These are phyloP conservation scores for Talaromyces sp. DNA, from an alignment of 2,329 filamentous ascomycete genomes.

Conservation along the genomic window DNA sequence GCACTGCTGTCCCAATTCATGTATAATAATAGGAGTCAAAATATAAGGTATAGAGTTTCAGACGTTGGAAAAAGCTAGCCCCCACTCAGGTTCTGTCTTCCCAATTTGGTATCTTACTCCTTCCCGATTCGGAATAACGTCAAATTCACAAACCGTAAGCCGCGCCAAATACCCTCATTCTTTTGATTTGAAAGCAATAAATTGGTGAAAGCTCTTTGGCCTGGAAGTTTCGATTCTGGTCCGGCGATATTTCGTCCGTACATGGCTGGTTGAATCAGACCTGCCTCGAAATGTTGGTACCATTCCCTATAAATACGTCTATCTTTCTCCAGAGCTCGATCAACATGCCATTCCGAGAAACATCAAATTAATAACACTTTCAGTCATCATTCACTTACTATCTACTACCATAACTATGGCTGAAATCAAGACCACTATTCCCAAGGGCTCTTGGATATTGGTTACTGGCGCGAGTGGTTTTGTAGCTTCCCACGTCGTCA, in stretches of 20 bases:
- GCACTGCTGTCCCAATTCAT: not conserved
- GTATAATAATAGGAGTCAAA: not conserved
- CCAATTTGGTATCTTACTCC: not conserved
- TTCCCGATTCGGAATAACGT: not conserved
- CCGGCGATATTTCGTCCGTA: not conserved
- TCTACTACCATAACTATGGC: not conserved
- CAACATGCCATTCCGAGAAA: not conserved
- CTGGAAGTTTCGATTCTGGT: not conserved
- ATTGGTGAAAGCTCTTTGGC: not conserved
- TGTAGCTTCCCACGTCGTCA: slow-evolving; percentile 6
- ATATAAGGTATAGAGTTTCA: not conserved
- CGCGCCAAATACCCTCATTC: not conserved
- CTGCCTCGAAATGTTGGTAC: not conserved
- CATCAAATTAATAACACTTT: not conserved
- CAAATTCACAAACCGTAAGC: not conserved
- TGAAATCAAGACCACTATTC: slow-evolving; percentile 2
- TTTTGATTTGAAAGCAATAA: not conserved
- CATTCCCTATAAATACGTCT: not conserved
- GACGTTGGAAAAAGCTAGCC: not conserved
- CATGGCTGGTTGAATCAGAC: not conserved
- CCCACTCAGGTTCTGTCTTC: not conserved
- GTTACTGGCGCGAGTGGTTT: slow-evolving; percentile 14
- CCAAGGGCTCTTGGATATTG: slow-evolving; percentile 15
- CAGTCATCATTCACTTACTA: not conserved
- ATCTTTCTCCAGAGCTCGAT: too few species aligned